A percentile compares a stretch with the other conserved stretches of the same genome.
phyloP scores from a whole-genome alignment of 441 rosid genomes.

The Gossypium gossypioides region DNA sequence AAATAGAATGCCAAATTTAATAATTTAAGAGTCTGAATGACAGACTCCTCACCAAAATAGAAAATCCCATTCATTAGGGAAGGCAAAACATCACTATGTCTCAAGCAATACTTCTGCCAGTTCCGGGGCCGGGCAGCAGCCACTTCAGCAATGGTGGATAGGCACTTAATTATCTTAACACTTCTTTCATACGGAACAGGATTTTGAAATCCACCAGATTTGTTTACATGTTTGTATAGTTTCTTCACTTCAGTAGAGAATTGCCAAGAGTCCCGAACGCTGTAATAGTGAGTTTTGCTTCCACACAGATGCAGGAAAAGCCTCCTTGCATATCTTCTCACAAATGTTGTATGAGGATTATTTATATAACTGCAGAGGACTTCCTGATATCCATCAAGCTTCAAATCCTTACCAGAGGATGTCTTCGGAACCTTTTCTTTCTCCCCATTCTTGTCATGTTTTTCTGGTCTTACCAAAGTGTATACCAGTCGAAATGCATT shows the following conservation, averaged over 20 bases:
- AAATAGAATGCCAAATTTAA: constrained; percentile 84
- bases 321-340: constrained; percentile 96
- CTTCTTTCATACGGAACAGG: constrained; percentile 86
- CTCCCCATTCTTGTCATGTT: constrained; percentile 92
- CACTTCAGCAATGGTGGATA: constrained; percentile 92
- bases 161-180: constrained; percentile 91
- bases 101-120: constrained; percentile 98
- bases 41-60: constrained; percentile 92
- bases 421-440: constrained; percentile 71
- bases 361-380: constrained; percentile 96
- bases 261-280: constrained; percentile 97
- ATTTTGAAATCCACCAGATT: constrained; percentile 91
- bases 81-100: constrained; percentile 78
- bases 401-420: constrained; percentile 72
- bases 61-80: constrained; percentile 75
- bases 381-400: constrained; percentile 96
- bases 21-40: constrained; percentile 87
- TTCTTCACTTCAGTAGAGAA: constrained; percentile 86
- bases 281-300: constrained; percentile 96
- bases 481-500: constrained; percentile 91
- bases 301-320: constrained; percentile 98
- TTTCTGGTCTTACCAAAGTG: constrained; percentile 94
- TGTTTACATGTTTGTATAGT: constrained; percentile 78
- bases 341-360: constrained; percentile 89
- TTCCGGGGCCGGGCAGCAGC: constrained; percentile 95